Base-by-base conservation (phyloP, 768 basidiomycete genomes). In the Boletus speciosus region DNA sequence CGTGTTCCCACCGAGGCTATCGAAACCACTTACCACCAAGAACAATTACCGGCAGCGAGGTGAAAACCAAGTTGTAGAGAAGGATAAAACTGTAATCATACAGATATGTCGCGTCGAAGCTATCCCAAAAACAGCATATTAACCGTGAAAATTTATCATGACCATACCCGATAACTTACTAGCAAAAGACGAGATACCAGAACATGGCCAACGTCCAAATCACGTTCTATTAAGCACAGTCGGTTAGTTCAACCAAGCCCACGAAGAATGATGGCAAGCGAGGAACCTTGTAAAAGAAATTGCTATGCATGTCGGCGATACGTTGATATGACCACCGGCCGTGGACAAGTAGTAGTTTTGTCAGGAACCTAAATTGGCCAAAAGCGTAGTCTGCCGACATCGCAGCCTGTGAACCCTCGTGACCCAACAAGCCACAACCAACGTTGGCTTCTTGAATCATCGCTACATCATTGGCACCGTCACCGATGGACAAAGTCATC, bases 361-460 rank as follows among this genome's bases (percentile, higher is more conserved):
- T 94, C 55, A 98, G 69, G 77, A 88, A 98, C 51, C 95, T 78
- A 77, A 99, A 99, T 67, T 98, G 96, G 2, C 93, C 96, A 74
- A 98, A 95, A 1, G 96, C 96, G 63, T 97, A 98, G 68, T 98
- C 96, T 6, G 96, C 96, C 5, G 94, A 97, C 95, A 98, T 98
- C 45, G 96, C 95, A 31, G 96, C 96, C 71, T 98, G 96, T 21
- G 93, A 95, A 47, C 96, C 96, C 69, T 98, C 96, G 36, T 95
- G 81, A 42, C 96, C 96, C 61, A 92, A 82, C 27, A 98, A 75
- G 21, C 96, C 96, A 65, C 94, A 92, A 4, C 96, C 96, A 60
- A 98, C 88, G 69, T 98, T 94, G n/a, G 96, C 96, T 65, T 96
- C 96, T 68, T 98, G 96, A 54, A 98, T 98, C 96, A 98, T 98